Percentiles rank a stretch among this genome's conserved stretches.
phyloP scores from a whole-genome alignment of 2,329 filamentous ascomycete genomes.

The Cercospora canescens region DNA sequence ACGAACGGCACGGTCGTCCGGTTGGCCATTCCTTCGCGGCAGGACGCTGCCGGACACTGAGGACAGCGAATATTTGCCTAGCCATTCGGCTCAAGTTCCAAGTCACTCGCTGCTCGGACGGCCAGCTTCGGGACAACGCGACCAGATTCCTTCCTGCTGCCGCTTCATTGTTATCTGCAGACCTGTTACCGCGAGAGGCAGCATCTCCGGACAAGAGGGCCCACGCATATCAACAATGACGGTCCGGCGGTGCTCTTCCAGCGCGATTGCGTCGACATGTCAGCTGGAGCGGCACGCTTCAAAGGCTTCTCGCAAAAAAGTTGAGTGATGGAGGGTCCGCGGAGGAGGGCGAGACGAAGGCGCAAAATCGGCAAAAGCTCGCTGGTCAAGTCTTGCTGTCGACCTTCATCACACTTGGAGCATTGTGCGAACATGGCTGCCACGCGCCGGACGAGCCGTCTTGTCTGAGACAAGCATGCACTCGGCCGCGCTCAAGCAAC shows the following conservation, averaged over 20 bases:
- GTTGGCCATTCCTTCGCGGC: background rate
- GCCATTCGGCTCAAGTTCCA: background rate
- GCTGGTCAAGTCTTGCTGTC: background rate
- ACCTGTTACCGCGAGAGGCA: background rate
- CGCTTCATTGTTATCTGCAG: background rate
- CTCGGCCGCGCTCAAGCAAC: background rate
- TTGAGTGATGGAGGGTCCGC: no score
- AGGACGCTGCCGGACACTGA: background rate
- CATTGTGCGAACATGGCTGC: background rate
- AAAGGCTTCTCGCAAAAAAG: background rate
- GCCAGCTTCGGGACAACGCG: background rate
- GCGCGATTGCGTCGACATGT: no score
- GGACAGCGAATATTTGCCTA: background rate
- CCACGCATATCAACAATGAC: no score
- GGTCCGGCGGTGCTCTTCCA: no score
- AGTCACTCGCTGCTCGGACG: background rate
- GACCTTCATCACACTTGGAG: no score
- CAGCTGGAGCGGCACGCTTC: background rate
- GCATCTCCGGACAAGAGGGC: background rate
- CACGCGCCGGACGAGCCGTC: background rate
- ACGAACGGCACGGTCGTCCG: background rate
- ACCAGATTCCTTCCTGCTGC: background rate
- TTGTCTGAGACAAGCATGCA: background rate
- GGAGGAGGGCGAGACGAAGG: no score
- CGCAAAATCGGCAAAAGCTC: background rate